These are phyloP conservation scores for Aspergillus ochraceus DNA, from an alignment of 2,329 filamentous ascomycete species.

Conservation along the genomic window DNA sequence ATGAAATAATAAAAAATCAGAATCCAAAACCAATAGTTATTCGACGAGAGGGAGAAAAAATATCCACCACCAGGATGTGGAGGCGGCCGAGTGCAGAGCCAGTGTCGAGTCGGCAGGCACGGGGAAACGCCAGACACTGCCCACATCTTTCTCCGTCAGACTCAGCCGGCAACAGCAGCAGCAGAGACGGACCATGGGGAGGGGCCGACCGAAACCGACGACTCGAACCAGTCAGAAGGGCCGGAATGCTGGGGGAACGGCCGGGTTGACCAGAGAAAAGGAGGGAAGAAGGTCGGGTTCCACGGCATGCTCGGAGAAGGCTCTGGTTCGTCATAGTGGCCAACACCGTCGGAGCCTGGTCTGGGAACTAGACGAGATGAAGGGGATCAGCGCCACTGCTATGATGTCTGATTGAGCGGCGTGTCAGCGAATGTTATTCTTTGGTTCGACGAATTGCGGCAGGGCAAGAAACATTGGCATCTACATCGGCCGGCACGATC, in stretches of 20 bases:
- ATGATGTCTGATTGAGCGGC: neutral
- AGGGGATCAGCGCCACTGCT: conserved; percentile 11
- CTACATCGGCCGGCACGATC: neutral
- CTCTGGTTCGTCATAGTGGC: conserved; percentile 12
- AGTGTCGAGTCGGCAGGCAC: conserved; percentile 2
- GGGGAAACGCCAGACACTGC: neutral
- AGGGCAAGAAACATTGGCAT: neutral
- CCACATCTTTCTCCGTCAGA: neutral
- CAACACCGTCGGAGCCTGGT: conserved; percentile 5
- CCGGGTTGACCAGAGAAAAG: conserved; percentile 5
- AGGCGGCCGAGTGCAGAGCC: conserved; percentile 8
- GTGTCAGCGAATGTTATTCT: neutral
- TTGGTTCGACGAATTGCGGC: conserved; percentile 5
- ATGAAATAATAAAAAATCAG: neutral
- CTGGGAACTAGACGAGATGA: conserved; percentile 8
- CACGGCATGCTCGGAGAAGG: conserved; percentile 11
- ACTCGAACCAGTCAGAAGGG: conserved; percentile 8
- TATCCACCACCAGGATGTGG: conserved; percentile 15
- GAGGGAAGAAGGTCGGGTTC: conserved; percentile 14
- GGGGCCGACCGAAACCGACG: conserved; percentile 23
- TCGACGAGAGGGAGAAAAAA: conserved; percentile 5
- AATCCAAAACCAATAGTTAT: neutral
- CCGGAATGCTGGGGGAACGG: conserved; percentile 10
- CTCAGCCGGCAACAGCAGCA: neutral
- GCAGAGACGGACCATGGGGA: conserved; percentile 7